Percentiles rank a stretch among this genome's conserved stretches.
phyloP scores from a whole-genome alignment of 2,329 filamentous ascomycete species.

The Aspergillus versicolor region DNA sequence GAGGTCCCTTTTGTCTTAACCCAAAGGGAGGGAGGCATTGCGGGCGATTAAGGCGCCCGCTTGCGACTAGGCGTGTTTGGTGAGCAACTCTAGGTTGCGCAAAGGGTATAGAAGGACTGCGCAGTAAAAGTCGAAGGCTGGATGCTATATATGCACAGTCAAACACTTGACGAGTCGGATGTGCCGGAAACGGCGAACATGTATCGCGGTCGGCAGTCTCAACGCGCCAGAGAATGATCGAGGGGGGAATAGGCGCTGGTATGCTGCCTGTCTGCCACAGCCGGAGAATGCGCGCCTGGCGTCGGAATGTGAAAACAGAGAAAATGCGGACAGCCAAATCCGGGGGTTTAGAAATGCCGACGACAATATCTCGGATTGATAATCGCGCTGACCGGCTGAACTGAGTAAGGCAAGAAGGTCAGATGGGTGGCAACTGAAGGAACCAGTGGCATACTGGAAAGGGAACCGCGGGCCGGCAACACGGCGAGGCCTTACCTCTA shows the following conservation, averaged over 20 bases:
- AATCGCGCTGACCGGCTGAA: background rate
- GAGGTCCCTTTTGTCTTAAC: slow-evolving; percentile 52
- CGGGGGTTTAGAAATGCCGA: background rate
- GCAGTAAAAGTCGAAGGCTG: background rate
- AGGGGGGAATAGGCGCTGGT: slow-evolving; percentile 4
- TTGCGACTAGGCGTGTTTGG: background rate
- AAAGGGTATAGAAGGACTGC: background rate
- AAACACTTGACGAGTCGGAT: slow-evolving; percentile 2
- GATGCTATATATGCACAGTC: slow-evolving; percentile 13
- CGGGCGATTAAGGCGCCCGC: slow-evolving; percentile 9
- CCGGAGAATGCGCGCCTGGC: slow-evolving; percentile 19
- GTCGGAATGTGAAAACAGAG: slow-evolving; percentile 13
- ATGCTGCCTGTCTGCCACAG: slow-evolving; percentile 12
- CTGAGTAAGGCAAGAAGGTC: background rate
- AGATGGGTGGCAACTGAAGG: slow-evolving; percentile 14
- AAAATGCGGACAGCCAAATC: background rate
- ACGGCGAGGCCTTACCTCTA: slow-evolving; percentile 8
- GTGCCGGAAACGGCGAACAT: slow-evolving; percentile 19
- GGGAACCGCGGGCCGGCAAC: slow-evolving; percentile 9
- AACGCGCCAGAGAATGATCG: slow-evolving; percentile 16
- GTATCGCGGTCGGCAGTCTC: slow-evolving; percentile 10
- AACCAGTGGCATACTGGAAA: slow-evolving; percentile 7
- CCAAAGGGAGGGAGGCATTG: slow-evolving; percentile 55
- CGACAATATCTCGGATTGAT: background rate
- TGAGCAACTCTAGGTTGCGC: background rate